Evolutionary conservation across 2,329 filamentous ascomycete species (phyloP).

Genomic region (Knufia petricola): DNA sequence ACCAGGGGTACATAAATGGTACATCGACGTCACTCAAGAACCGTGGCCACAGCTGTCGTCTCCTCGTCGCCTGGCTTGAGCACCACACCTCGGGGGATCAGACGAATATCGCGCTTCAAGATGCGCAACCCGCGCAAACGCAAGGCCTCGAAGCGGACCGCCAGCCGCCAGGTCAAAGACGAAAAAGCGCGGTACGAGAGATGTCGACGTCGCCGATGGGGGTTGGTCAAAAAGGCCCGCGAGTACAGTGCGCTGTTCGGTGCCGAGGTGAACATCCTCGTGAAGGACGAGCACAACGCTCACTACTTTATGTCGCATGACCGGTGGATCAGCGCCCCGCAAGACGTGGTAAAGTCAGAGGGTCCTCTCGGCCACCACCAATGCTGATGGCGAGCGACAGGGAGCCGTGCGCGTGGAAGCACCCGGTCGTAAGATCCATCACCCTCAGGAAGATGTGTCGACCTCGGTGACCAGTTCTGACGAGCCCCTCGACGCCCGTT

Average conservation of each 20-base stretch:
- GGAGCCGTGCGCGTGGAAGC: slow-evolving; percentile 1
- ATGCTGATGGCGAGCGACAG: slow-evolving; percentile 1
- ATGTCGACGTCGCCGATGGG: not conserved
- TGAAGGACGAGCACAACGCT: slow-evolving; percentile 3
- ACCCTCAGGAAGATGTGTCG: not conserved
- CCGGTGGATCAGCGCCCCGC: not conserved
- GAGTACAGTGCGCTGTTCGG: not conserved
- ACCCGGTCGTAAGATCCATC: slow-evolving; percentile 1
- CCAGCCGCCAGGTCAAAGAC: not conserved
- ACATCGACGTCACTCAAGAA: not conserved
- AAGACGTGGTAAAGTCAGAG: not conserved
- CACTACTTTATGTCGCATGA: not conserved
- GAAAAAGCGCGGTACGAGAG: slow-evolving; percentile 1
- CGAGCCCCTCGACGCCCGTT: not conserved
- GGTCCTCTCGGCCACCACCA: not conserved
- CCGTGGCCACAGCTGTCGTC: not conserved
- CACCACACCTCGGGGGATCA: not conserved
- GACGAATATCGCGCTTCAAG: not conserved
- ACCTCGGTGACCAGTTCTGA: not conserved
- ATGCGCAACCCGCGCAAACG: not conserved
- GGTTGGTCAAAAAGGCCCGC: not conserved
- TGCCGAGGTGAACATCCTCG: not conserved
- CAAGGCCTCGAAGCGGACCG: not conserved
- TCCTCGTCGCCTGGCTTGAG: not conserved
- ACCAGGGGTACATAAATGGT: not conserved